Base-by-base conservation (phyloP, 176 grass and related monocot species). In the Oryza australiensis region DNA sequence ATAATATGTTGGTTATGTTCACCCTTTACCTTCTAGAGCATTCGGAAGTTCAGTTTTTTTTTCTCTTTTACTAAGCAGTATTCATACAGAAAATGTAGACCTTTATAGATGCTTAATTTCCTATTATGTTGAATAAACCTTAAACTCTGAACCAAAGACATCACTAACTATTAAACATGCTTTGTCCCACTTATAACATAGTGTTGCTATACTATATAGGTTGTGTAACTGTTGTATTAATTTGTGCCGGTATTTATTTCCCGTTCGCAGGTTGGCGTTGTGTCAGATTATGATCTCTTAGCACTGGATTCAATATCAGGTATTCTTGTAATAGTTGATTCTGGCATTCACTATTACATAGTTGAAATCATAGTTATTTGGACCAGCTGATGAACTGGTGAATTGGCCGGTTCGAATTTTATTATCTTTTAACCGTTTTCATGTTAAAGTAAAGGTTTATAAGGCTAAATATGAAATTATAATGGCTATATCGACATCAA, bases 251-350 rank as follows among this genome's bases (percentile, higher is more conserved):
- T 23, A 57, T n/a, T 60, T 57, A 23, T 75, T 57, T 57, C 28
- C 28, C 10, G 35, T 18, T 29, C 5, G 28, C 83, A 93, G 91
- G 91, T 93, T 74, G 91, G 91, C 34, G 87, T 92, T 37, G 90
- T 92, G 41, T 92, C 90, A 81, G 90, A 92, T 81, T 92, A 89
- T 81, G 91, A 93, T 87, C 84, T 89, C 73, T 73, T 93, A 77
- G 91, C 91, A 62, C 81, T 93, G 40, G 91, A 93, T 62, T 93
- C 91, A n/a, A 93, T 93, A 87, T 89, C 91, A 93, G 87, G 91
- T 93, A 69, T 35, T 38, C 20, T 60, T 37, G 10, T 22, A 75
- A 38, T n/a, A 34, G 10, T 57, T 76, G 29, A 14, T 62, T 7
- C 26, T 74, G 27, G 33, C 27, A 55, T 55, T 74, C 27, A 74